phyloP scores from a whole-genome alignment of 805 yeast genomes.

The Diddensiella caesifluorescens region DNA sequence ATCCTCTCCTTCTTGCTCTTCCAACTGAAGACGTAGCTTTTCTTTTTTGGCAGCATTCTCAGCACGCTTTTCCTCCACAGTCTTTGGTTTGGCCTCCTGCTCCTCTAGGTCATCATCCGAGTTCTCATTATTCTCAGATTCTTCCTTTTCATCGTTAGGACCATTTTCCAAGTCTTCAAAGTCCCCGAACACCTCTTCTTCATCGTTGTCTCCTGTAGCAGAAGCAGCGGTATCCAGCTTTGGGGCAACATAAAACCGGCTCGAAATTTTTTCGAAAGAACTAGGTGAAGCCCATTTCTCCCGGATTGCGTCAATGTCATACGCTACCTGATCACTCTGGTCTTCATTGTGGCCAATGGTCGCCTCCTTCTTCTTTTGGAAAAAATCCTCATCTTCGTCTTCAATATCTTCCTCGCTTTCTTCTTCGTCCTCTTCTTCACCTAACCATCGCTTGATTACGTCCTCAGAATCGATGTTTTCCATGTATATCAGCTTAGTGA shows the following conservation, averaged over 20 bases:
- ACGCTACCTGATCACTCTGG: conserved; percentile 18
- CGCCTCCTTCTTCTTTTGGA: conserved; percentile 19
- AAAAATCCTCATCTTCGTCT: conserved; percentile 33
- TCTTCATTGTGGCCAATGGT: conserved; percentile 11
- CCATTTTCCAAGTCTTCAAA: conserved; percentile 38
- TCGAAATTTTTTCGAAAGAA: conserved; percentile 16
- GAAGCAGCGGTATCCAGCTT: conserved; percentile 23
- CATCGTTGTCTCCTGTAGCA: conserved; percentile 26
- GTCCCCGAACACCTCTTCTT: conserved; percentile 37
- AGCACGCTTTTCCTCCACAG: conserved; percentile 71
- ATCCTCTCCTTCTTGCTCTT: conserved; percentile 68
- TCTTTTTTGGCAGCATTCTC: conserved; percentile 87
- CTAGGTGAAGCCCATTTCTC: conserved; percentile 22
- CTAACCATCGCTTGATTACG: conserved; percentile 29
- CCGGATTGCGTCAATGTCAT: conserved; percentile 15
- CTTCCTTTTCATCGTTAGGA: conserved; percentile 28
- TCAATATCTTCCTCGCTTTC: conserved; percentile 26
- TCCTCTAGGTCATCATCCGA: conserved; percentile 39
- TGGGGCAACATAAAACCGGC: conserved; percentile 23
- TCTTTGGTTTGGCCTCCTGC: conserved; percentile 28
- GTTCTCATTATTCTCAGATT: conserved; percentile 29
- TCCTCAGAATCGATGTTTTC: conserved; percentile 63
- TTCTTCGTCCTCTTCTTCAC: conserved; percentile 21
- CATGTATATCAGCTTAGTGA: conserved; percentile 74
- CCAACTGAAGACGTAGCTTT: conserved; percentile 81